Evolutionary conservation across 805 yeast species (phyloP).

Genomic region (Sugiyamaella chiloensis): DNA sequence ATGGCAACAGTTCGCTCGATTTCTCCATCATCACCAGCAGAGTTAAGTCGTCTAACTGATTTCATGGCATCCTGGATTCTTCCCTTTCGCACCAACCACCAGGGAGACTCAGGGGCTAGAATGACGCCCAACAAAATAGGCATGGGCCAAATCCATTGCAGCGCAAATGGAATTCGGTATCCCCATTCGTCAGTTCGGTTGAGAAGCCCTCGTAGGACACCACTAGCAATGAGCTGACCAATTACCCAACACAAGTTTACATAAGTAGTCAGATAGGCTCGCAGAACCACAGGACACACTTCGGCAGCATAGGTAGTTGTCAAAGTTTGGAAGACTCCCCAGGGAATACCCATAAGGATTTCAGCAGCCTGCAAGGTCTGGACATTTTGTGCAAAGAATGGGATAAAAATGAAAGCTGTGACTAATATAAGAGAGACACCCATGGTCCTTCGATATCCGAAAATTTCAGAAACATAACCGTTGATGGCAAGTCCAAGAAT

Average conservation of each 20-base stretch:
- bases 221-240: constrained; percentile 55
- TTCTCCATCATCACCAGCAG: constrained; percentile 39
- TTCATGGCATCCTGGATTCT: constrained; percentile 41
- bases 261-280: constrained; percentile 48
- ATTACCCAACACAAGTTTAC: constrained; percentile 53
- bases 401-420: constrained; percentile 42
- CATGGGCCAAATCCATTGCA: constrained; percentile 61
- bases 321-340: constrained; percentile 53
- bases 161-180: constrained; percentile 52
- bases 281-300: constrained; percentile 49
- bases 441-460: constrained; percentile 47
- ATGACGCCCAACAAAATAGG: constrained; percentile 38
- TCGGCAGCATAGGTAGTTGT: constrained; percentile 54
- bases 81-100: constrained; percentile 49
- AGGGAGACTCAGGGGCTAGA: constrained; percentile 55
- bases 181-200: constrained; percentile 34
- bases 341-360: constrained; percentile 38
- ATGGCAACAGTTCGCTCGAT: constrained; percentile 41
- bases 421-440: constrained; percentile 35
- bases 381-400: constrained; percentile 42
- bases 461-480: constrained; percentile 43
- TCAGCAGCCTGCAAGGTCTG: constrained; percentile 38
- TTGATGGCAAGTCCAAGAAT: constrained; percentile 45
- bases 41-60: constrained; percentile 39
- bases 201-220: constrained; percentile 42